These are phyloP conservation scores for Kentomonas sorsogonicus DNA, from an alignment of 208 protist species.

Conservation along the genomic window DNA sequence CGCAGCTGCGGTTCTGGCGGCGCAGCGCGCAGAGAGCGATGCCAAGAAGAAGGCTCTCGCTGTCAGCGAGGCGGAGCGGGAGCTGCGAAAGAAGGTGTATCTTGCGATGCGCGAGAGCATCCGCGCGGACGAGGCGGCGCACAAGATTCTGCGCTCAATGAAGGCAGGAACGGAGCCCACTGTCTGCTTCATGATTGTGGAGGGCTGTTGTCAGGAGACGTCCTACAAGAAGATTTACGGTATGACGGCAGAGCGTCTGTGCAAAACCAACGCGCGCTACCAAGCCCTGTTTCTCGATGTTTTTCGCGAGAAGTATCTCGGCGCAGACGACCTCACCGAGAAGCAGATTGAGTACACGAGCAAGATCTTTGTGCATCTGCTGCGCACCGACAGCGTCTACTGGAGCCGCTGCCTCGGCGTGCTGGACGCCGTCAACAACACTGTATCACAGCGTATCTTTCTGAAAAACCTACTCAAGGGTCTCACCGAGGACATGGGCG, in stretches of 20 bases:
- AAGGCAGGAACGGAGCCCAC: slow-evolving; percentile 61
- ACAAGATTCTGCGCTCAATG: slow-evolving; percentile 95
- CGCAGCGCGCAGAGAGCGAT: neutral
- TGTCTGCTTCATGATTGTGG: slow-evolving; percentile 96
- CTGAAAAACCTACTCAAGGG: slow-evolving; percentile 72
- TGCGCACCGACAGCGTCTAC: slow-evolving; percentile 92
- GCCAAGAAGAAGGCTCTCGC: slow-evolving; percentile 18
- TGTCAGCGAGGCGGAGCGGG: slow-evolving; percentile 87
- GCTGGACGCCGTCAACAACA: slow-evolving; percentile 65
- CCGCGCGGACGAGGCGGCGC: slow-evolving; percentile 97
- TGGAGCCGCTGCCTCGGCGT: slow-evolving; percentile 85
- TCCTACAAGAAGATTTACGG: slow-evolving; percentile 95
- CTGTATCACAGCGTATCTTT: slow-evolving; percentile 70
- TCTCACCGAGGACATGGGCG: slow-evolving; percentile 67
- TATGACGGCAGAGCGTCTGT: slow-evolving; percentile 95
- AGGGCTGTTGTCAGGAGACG: slow-evolving; percentile 96
- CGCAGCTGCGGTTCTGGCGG: too few species aligned
- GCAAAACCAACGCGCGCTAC: slow-evolving; percentile 88
- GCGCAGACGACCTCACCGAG: slow-evolving; percentile 92
- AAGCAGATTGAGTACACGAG: slow-evolving; percentile 97
- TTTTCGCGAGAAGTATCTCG: slow-evolving; percentile 89
- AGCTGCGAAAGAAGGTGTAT: slow-evolving; percentile 95
- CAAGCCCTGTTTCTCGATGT: slow-evolving; percentile 82
- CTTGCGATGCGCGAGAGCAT: slow-evolving; percentile 96
- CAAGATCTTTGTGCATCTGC: slow-evolving; percentile 96